Evolutionary conservation across 352 stramenopile genomes (phyloP).

Genomic region (Phytophthora vignae): DNA sequence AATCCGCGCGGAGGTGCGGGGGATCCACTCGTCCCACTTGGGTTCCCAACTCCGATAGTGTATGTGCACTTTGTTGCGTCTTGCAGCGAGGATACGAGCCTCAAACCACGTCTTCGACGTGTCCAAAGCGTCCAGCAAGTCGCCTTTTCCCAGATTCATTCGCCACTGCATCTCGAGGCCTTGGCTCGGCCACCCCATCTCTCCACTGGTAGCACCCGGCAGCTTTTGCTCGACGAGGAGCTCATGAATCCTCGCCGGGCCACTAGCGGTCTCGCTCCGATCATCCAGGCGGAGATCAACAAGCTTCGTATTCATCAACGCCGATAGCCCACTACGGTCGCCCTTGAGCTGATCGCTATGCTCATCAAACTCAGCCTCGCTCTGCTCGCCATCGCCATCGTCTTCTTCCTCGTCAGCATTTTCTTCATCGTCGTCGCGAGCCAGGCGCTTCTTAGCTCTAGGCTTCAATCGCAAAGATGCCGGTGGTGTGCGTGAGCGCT

Average conservation of each 20-base stretch:
- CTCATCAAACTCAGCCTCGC: conserved; percentile 21
- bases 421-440: background rate
- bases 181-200: conserved; percentile 27
- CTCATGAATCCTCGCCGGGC: conserved; percentile 17
- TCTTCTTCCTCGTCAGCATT: background rate
- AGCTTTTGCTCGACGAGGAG: conserved; percentile 26
- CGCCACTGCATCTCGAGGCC: conserved; percentile 22
- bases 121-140: conserved; percentile 28
- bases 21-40: conserved; percentile 39
- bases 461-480: conserved; percentile 5
- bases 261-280: conserved; percentile 20
- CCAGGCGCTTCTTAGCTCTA: conserved; percentile 24
- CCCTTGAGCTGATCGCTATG: conserved; percentile 3
- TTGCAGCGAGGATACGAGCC: conserved; percentile 16
- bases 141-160: conserved; percentile 4
- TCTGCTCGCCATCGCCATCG: background rate
- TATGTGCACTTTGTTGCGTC: conserved; percentile 32
- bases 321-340: background rate
- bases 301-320: conserved; percentile 17
- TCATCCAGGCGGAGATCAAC: conserved; percentile 31
- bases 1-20: conserved; percentile 20
- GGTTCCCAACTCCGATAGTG: conserved; percentile 36
- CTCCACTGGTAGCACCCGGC: background rate
- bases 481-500: conserved; percentile 4
- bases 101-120: conserved; percentile 30